Evolutionary conservation across 1,139 yeast species (phyloP).

Genomic region (Hemisphaericaspora lyxosophila): DNA sequence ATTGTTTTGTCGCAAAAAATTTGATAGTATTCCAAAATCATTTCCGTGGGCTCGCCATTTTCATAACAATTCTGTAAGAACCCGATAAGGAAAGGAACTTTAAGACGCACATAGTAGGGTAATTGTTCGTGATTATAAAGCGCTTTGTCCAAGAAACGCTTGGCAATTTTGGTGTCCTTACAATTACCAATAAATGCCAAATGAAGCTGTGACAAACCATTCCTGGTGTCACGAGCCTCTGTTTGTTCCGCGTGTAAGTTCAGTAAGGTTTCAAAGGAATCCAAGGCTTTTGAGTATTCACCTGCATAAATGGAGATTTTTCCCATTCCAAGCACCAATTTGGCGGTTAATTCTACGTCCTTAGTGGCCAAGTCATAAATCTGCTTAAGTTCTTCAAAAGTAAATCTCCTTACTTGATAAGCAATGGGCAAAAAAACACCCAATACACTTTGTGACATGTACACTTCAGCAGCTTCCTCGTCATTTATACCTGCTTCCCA

Average conservation of each 20-base stretch:
- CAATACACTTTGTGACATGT: conserved; percentile 57
- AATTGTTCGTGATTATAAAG: conserved; percentile 50
- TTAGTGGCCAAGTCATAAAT: conserved; percentile 38
- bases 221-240: conserved; percentile 19
- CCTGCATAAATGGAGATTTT: conserved; percentile 41
- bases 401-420: conserved; percentile 57
- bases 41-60: conserved; percentile 56
- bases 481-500: conserved; percentile 48
- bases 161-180: conserved; percentile 70
- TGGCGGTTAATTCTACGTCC: conserved; percentile 22
- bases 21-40: conserved; percentile 34
- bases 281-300: conserved; percentile 42
- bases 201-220: conserved; percentile 58
- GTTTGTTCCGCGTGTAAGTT: conserved; percentile 25
- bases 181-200: conserved; percentile 80
- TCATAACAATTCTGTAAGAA: conserved; percentile 65
- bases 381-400: conserved; percentile 54
- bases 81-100: conserved; percentile 72
- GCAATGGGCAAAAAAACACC: conserved; percentile 73
- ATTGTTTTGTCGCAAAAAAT: too few relatives aligned
- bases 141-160: conserved; percentile 72
- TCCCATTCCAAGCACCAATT: conserved; percentile 39
- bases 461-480: conserved; percentile 26
- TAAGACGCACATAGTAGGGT: conserved; percentile 71
- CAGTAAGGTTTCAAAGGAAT: conserved; percentile 40